Base-by-base conservation (phyloP, 139 green algal genomes). In the Picochlorum sp. region DNA sequence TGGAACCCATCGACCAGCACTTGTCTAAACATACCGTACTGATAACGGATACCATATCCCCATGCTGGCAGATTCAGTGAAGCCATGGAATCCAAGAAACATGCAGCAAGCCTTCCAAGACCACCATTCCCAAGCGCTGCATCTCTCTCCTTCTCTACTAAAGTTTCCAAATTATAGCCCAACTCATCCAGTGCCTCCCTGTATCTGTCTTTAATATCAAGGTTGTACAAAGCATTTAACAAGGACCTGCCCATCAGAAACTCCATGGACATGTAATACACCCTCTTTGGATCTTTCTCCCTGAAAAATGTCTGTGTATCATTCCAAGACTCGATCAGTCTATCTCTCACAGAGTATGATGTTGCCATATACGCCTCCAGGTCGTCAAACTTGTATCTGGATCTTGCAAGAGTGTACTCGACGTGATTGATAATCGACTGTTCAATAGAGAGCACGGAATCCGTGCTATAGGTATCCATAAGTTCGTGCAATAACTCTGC, bases 11-110 rank as follows among this genome's bases (percentile, higher is more conserved):
- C 83, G 21, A 88, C 57, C 34, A 97, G 88, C 50, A 61, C 81
- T 86, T 97, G 80, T 62, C 90, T 81, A 70, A 98, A 98, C 92
- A 98, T 98, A 47, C 92, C 92, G 67, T 98, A 98, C 69, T 92
- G 85, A 77, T 99, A 99, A 10, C 94, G 83, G 62, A 99, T 97
- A 68, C 94, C 94, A 60, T 99, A 99, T 34, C 94, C 94, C 91
- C 94, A 98, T 24, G 84, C 94, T 6, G 94, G 94, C 69, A 99
- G 87, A 75, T 96, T 88, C 23, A 97, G 78, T 0, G 89, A 95
- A 15, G 94, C 94, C 72, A 99, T 96, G n/a, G 88, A 95, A 78
- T 99, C 94, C 41, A 99, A 76, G 79, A 99, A 98, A 83, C 94
- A 99, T 31, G 94, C 90, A 1, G 92, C 92, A 49, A 99, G 78